Evolutionary conservation across 108 stramenopile species (phyloP).

Genomic region (Nitzschia sp.): DNA sequence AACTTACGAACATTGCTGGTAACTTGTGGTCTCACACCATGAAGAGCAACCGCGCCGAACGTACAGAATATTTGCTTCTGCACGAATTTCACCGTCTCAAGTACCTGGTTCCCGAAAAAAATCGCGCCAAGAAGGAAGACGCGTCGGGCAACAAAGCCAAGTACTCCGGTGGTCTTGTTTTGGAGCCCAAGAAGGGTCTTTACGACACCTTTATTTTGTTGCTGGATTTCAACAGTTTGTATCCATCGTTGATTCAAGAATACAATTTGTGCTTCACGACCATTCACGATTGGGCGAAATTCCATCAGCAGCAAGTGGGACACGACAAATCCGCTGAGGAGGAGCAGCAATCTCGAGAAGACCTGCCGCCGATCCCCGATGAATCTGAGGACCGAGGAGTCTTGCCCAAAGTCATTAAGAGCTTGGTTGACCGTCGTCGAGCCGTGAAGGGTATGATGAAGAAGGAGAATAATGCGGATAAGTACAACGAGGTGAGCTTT

Average conservation of each 20-base stretch:
- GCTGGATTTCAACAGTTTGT: constrained; percentile 98
- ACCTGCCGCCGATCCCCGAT: constrained; percentile 91
- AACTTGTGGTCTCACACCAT: constrained; percentile 96
- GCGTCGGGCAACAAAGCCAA: constrained; percentile 73
- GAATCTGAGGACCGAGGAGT: constrained; percentile 84
- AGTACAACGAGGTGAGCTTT: constrained; percentile 75
- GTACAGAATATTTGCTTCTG: constrained; percentile 97
- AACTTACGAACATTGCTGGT: constrained; percentile 96
- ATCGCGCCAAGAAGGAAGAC: constrained; percentile 50
- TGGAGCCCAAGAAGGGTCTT: constrained; percentile 99
- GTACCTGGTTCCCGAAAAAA: constrained; percentile 93
- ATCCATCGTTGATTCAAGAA: constrained; percentile 99
- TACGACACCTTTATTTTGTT: constrained; percentile 99
- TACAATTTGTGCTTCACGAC: constrained; percentile 99
- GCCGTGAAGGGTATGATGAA: constrained; percentile 92
- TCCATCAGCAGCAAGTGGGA: constrained; percentile 23
- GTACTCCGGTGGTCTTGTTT: constrained; percentile 97
- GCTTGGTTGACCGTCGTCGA: constrained; percentile 93
- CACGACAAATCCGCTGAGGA: constrained; percentile 11
- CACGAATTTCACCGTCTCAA: constrained; percentile 98
- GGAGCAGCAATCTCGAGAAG: constrained; percentile 38
- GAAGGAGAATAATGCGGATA: constrained; percentile 74
- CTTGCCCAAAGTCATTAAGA: constrained; percentile 96
- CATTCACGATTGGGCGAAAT: constrained; percentile 85
- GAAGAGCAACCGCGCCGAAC: constrained; percentile 97